Percentiles rank a stretch among this genome's conserved stretches.
phyloP scores from a whole-genome alignment of 192 early-diverging fungal genomes.

The Coemansia sp. region DNA sequence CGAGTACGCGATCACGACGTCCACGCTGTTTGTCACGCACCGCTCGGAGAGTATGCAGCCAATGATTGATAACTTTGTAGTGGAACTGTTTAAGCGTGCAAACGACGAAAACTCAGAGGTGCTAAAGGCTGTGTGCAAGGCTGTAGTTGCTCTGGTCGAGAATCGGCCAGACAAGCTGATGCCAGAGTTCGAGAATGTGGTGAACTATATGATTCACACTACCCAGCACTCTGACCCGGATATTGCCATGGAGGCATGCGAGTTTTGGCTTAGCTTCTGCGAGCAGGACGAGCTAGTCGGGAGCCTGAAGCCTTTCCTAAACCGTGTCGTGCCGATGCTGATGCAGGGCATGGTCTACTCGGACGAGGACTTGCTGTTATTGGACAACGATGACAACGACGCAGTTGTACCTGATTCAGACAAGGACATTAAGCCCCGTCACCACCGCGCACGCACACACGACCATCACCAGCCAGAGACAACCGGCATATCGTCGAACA shows the following conservation, averaged over 20 bases:
- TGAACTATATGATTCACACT: slow-evolving; percentile 94
- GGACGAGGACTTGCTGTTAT: slow-evolving; percentile 80
- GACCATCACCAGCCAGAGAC: slow-evolving; percentile 61
- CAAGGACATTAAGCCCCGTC: slow-evolving; percentile 94
- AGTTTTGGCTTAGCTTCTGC: slow-evolving; percentile 97
- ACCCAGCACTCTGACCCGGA: slow-evolving; percentile 82
- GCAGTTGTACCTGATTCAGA: slow-evolving; percentile 81
- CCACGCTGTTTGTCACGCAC: slow-evolving; percentile 84
- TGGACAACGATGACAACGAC: slow-evolving; percentile 84
- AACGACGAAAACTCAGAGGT: slow-evolving; percentile 81
- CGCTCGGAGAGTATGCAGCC: slow-evolving; percentile 64
- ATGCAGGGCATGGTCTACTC: slow-evolving; percentile 96
- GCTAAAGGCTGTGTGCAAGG: slow-evolving; percentile 91
- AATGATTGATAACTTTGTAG: slow-evolving; percentile 54
- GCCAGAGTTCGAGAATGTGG: slow-evolving; percentile 83
- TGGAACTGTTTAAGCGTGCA: slow-evolving; percentile 77
- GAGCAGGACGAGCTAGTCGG: slow-evolving; percentile 84
- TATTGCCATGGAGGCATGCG: slow-evolving; percentile 96
- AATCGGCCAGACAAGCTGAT: slow-evolving; percentile 79
- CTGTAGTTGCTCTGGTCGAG: slow-evolving; percentile 88
- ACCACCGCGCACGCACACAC: slow-evolving; percentile 82
- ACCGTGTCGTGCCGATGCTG: slow-evolving; percentile 85
- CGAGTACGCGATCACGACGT: slow-evolving; percentile 75
- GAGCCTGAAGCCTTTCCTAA: slow-evolving; percentile 65
- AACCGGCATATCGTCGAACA: slow-evolving; percentile 21